A percentile compares a stretch with the other conserved stretches of the same genome.
These are phyloP conservation scores for Aspergillus diversus DNA, from an alignment of 495 filamentous ascomycete species.

Conservation along the genomic window DNA sequence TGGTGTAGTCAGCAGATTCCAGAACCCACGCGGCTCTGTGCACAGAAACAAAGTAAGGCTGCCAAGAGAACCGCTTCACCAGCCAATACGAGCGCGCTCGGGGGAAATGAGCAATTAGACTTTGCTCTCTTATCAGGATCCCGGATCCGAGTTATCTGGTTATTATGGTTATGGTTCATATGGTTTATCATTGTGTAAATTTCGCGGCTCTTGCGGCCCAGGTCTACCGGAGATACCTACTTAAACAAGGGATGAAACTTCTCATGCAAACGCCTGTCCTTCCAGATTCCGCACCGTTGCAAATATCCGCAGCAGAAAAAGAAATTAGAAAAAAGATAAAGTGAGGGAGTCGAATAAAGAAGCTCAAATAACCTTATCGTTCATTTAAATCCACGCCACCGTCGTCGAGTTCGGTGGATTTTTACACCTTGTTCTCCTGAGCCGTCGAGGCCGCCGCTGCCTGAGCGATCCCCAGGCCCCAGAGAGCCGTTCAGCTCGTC, in stretches of 20 bases:
- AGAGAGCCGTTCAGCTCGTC: slow-evolving; percentile 39
- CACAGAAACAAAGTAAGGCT: slow-evolving; percentile 12
- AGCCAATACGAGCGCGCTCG: neutral
- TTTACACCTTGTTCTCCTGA: slow-evolving; percentile 28
- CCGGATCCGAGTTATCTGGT: no score
- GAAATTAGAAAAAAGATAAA: slow-evolving; percentile 18
- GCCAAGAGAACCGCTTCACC: slow-evolving; percentile 9
- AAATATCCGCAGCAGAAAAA: slow-evolving; percentile 13
- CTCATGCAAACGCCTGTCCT: slow-evolving; percentile 16
- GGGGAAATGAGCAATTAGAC: no score
- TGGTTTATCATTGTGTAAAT: neutral
- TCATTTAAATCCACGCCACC: slow-evolving; percentile 42
- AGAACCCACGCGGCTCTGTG: slow-evolving; percentile 26
- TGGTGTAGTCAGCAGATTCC: slow-evolving; percentile 25
- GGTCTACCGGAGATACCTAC: no score
- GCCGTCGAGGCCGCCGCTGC: slow-evolving; percentile 16
- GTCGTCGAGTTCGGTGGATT: slow-evolving; percentile 43
- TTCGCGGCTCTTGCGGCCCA: neutral
- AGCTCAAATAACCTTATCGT: neutral
- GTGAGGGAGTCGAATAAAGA: slow-evolving; percentile 1
- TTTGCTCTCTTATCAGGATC: no score
- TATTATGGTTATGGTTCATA: no score
- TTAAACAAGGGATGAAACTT: slow-evolving; percentile 5
- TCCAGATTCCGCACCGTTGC: neutral
- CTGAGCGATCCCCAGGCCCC: slow-evolving; percentile 9